Percentiles rank a stretch among this genome's conserved stretches.
Conservation (phyloP, 495 filamentous ascomycete genomes). For the Podospora comata region DNA sequence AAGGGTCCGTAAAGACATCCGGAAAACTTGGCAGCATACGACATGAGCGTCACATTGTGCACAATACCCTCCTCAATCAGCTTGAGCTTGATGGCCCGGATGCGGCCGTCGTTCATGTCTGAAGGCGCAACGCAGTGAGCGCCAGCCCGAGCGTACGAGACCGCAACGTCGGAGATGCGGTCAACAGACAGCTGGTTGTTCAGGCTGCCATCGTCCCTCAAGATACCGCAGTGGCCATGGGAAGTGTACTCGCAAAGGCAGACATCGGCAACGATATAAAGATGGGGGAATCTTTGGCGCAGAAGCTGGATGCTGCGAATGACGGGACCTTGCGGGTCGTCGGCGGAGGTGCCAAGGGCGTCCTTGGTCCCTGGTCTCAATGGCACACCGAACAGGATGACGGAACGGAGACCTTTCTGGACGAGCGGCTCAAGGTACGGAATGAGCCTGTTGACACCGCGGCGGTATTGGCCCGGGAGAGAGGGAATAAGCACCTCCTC, state of each 20-base stretch:
- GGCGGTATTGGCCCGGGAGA: conserved; percentile 81
- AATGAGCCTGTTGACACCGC: conserved; percentile 80
- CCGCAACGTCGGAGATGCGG: conserved; percentile 85
- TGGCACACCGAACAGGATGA: conserved; percentile 95
- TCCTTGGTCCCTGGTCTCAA: conserved; percentile 77
- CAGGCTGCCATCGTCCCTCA: conserved; percentile 83
- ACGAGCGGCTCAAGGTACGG: conserved; percentile 83
- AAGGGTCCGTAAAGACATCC: conserved; percentile 97
- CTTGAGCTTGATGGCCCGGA: conserved; percentile 94
- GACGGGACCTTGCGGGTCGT: conserved; percentile 89
- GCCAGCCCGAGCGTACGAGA: conserved; percentile 88
- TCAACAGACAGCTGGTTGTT: conserved; percentile 92
- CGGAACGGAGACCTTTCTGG: conserved; percentile 80
- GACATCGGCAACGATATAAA: conserved; percentile 89
- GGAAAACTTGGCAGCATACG: conserved; percentile 94
- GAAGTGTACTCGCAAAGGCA: conserved; percentile 98
- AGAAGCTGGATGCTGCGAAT: conserved; percentile 79
- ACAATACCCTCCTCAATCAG: conserved; percentile 87
- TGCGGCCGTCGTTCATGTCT: conserved; percentile 98
- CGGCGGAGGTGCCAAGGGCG: conserved; percentile 85
- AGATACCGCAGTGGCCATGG: conserved; percentile 96
- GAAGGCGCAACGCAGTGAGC: conserved; percentile 95
- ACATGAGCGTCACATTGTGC: conserved; percentile 89
- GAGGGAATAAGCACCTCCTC: conserved; percentile 89
- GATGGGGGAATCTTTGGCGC: conserved; percentile 74